Percentiles rank a stretch among this genome's conserved stretches.
phyloP scores from a whole-genome alignment of 345 rosid genomes.

The Eucalyptus erythrocorys region DNA sequence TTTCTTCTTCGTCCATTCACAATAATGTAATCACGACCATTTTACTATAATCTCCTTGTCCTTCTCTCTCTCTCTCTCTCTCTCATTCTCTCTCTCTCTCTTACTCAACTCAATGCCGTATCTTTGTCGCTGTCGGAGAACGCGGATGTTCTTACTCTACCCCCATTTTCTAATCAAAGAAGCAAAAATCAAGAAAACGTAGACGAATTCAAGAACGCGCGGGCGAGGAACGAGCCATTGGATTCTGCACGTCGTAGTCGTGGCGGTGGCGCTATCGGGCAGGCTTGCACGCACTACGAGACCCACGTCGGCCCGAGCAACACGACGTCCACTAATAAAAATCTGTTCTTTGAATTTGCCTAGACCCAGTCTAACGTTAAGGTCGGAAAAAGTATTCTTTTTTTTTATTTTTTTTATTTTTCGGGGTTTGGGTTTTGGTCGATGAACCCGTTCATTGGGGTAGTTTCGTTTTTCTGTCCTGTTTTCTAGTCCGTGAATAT shows the following conservation, averaged over 20 bases:
- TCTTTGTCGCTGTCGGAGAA: background rate
- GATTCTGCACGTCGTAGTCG: background rate
- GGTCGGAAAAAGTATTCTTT: background rate
- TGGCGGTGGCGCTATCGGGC: background rate
- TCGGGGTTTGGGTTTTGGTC: background rate
- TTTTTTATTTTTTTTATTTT: background rate
- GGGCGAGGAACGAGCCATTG: background rate
- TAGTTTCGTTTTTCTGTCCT: background rate
- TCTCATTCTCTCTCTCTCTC: background rate
- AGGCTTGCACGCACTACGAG: background rate
- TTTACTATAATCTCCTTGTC: background rate
- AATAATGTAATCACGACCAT: background rate
- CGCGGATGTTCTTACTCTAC: background rate
- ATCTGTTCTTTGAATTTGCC: background rate
- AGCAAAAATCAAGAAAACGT: background rate
- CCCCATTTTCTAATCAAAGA: background rate
- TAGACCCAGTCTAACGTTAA: background rate
- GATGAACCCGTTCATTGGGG: background rate
- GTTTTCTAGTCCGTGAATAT: background rate
- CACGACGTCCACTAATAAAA: background rate
- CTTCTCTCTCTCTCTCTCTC: background rate
- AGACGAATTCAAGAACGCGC: background rate
- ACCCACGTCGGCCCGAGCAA: background rate
- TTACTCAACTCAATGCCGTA: background rate
- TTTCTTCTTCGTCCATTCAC: background rate